Evolutionary conservation across 225 moss, liverwort and hornwort genomes (phyloP), one percentile per base, ranked within the genome.

Genomic region (Ulota crispa): DNA sequence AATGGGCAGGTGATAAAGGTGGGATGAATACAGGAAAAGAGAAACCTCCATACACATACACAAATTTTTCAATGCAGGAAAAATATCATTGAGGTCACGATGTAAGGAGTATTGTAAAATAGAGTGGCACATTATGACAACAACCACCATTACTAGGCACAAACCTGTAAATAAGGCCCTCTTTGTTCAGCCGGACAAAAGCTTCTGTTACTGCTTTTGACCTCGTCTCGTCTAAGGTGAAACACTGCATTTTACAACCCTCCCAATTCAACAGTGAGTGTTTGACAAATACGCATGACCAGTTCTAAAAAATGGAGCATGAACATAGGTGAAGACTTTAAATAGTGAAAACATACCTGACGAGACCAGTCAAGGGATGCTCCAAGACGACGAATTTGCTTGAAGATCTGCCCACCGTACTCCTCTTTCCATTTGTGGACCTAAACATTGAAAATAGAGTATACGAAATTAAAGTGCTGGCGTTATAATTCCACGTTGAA

Each of bases 281-380:
- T 54, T 54, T 54, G 34, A 14, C 20, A 72, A 68, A 23, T 50
- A 68, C 11, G 43, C 19, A 3, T 56, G 61, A 26, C 66, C 47
- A 63, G 31, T 36, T 75, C 13, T 67, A 16, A 62, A 26, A 55
- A 5, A 32, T 39, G 32, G 45, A 80, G 31, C n/a, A 39, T 21
- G 31, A 41, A 83, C 27, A 6, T 72, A 18, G 57, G 55, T 30
- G 41, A 45, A 63, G 18, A 41, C 5, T 68, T 37, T 5, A 26
- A 56, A 59, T 8, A 64, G 30, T 52, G n/a, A 77, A 28, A 62
- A 64, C 72, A 67, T 76, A 97, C 96, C 92, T 98, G 94, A 87
- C 97, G 90, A 85, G 97, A 95, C 97, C 97, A 98, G 75, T 98
- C 97, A 28, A 94, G 85, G 21, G 97, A 98, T 75, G 93, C 90